Evolutionary conservation across 139 green algal genomes (phyloP), one percentile per base, ranked within the genome.

Genomic region (Chlorella sp.): DNA sequence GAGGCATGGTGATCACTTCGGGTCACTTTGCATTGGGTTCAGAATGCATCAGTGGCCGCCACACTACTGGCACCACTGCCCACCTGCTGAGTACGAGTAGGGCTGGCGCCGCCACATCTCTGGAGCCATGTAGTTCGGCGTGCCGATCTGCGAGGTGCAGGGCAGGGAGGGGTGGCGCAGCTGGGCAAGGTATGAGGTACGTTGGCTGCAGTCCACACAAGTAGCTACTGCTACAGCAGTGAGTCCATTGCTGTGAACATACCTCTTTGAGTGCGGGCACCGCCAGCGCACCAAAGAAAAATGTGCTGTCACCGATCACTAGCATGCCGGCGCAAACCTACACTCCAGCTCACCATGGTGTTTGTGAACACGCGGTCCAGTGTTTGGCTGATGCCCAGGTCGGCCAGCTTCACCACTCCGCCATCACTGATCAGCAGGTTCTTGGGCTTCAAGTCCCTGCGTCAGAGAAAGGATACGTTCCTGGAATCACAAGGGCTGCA

Each of bases 311-410:
- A n/a, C n/a, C n/a, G n/a, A n/a, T n/a, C n/a, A n/a, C n/a, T n/a
- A n/a, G n/a, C n/a, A n/a, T n/a, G n/a, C n/a, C n/a, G n/a, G n/a
- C n/a, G n/a, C n/a, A n/a, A n/a, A n/a, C n/a, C n/a, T n/a, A n/a
- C n/a, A n/a, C n/a, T n/a, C n/a, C n/a, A n/a, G n/a, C 89, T 87
- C 78, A 94, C 92, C 87, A 92, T 92, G 5, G 93, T 96, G 38
- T 91, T 87, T 30, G 94, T 90, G 62, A 95, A 90, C 62, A 92
- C 92, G 44, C 87, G 83, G 83, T 92, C 95, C 74, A 98, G 82
- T 83, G 95, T 74, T 88, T 96, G 96, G 21, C 92, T 92, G 57
- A 98, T 94, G 21, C 95, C 95, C 82, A 98, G 90, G 90, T 98
- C 96, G 0, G 91, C 92, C 67, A 98, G 83, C 89, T 96, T 97